Evolutionary conservation across 2,329 filamentous ascomycete species (phyloP).

Genomic region (Hymenoscyphus scutula): DNA sequence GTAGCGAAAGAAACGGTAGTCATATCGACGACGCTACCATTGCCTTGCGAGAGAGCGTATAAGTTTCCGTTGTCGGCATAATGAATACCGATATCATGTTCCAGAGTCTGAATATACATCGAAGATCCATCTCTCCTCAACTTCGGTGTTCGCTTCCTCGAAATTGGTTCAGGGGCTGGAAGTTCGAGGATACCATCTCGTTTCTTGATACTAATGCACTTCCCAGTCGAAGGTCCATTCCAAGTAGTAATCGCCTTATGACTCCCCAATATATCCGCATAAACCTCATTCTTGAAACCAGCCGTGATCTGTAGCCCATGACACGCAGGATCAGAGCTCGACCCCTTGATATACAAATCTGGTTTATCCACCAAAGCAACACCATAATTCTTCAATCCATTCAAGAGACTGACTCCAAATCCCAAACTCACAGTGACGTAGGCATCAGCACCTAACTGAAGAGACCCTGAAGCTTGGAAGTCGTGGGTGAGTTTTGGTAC

Average conservation of each 20-base stretch:
- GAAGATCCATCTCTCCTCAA: neutral
- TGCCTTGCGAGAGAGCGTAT: conserved; percentile 7
- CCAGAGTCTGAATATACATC: conserved; percentile 7
- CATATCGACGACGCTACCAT: conserved; percentile 12
- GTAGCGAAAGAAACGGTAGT: conserved; percentile 9
- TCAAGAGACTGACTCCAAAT: conserved; percentile 14
- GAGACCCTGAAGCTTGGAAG: conserved; percentile 7
- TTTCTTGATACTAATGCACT: conserved; percentile 11
- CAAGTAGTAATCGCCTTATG: conserved; percentile 9
- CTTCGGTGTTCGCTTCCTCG: neutral
- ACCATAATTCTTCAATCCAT: conserved; percentile 12
- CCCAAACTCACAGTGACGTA: conserved; percentile 10
- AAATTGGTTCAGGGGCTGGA: neutral
- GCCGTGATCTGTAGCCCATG: conserved; percentile 6
- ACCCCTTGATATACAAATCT: conserved; percentile 9
- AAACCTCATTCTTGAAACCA: conserved; percentile 13
- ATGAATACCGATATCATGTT: conserved; percentile 12
- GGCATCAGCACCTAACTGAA: conserved; percentile 7
- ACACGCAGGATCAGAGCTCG: neutral
- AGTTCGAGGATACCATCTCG: neutral
- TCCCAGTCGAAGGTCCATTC: conserved; percentile 9
- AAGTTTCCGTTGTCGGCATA: conserved; percentile 14
- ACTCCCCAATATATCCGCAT: conserved; percentile 13
- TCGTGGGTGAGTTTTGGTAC: neutral
- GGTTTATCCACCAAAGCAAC: conserved; percentile 14